phyloP scores from a whole-genome alignment of 2,329 filamentous ascomycete species.

The Hypoxylon sp. region DNA sequence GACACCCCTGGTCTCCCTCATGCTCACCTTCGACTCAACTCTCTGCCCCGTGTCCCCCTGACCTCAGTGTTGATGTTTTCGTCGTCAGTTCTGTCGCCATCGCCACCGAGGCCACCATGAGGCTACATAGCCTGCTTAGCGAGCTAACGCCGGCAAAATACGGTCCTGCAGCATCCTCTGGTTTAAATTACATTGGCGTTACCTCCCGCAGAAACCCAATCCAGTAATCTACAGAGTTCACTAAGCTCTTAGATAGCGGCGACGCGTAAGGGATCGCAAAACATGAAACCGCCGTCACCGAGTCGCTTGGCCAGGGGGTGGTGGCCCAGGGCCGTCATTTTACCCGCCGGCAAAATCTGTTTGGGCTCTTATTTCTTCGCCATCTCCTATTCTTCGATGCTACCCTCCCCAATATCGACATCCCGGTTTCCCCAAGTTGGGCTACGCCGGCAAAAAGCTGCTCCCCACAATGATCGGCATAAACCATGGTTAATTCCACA shows the following conservation, averaged over 20 bases:
- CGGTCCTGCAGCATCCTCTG: slow-evolving; percentile 14
- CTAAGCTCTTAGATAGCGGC: slow-evolving; percentile 20
- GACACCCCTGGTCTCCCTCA: not conserved
- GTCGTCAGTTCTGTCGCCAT: slow-evolving; percentile 39
- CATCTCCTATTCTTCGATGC: slow-evolving; percentile 9
- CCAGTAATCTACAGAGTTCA: slow-evolving; percentile 4
- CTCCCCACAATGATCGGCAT: slow-evolving; percentile 40
- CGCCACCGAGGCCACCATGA: slow-evolving; percentile 13
- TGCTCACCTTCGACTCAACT: not conserved
- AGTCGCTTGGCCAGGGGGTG: slow-evolving; percentile 10
- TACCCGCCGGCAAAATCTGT: slow-evolving; percentile 44
- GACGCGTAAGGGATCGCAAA: slow-evolving; percentile 21
- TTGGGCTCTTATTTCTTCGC: slow-evolving; percentile 5
- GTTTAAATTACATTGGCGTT: slow-evolving; percentile 32
- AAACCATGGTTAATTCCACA: slow-evolving; percentile 28
- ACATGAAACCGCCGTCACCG: slow-evolving; percentile 35
- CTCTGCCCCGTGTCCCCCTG: slow-evolving; percentile 10
- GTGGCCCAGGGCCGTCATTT: slow-evolving; percentile 33
- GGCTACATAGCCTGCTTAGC: slow-evolving; percentile 24
- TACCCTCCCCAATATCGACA: slow-evolving; percentile 34
- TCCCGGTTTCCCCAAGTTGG: slow-evolving; percentile 34
- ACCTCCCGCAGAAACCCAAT: slow-evolving; percentile 30
- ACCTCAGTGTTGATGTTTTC: slow-evolving; percentile 31
- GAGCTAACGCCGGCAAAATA: slow-evolving; percentile 33
- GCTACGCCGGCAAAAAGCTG: slow-evolving; percentile 33